Evolutionary conservation across 1,284 basidiomycete genomes (phyloP), one percentile per base, ranked within the genome.

Genomic region (Golubevia sp.): DNA sequence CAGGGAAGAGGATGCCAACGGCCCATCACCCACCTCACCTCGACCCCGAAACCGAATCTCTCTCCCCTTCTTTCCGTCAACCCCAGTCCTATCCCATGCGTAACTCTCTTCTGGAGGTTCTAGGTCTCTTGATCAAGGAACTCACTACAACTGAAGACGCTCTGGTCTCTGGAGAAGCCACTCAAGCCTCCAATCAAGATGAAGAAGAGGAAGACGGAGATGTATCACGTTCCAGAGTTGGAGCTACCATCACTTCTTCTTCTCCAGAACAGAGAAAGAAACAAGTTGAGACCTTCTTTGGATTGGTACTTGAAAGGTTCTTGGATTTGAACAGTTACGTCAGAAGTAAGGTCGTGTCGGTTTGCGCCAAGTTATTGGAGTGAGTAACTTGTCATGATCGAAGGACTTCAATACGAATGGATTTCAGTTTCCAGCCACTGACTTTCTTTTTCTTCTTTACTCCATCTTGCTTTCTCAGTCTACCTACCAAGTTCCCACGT

Each of bases 1-100:
- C 38, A 44, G 18, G 38, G 18, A 44, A 44, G 18, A 44, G 18
- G 38, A 44, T 18, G 38, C 38, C 13, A 44, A n/a, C n/a, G n/a
- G n/a, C n/a, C n/a, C 48, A 24, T 23, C 51, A 49, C 54, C 55
- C 58, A 20, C 55, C 24, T 68, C 44, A 63, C 62, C 23, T 48
- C n/a, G n/a, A n/a, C n/a, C n/a, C n/a, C n/a, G n/a, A n/a, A n/a
- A n/a, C n/a, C n/a, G n/a, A n/a, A n/a, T n/a, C n/a, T n/a, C n/a
- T n/a, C n/a, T n/a, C n/a, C n/a, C n/a, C n/a, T n/a, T n/a, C n/a
- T n/a, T n/a, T n/a, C n/a, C n/a, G n/a, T 38, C 23, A 8, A 66
- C 94, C 15, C n/a, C 53, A 63, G 92, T 91, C 93, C 0, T 97
- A 98, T 77, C 93, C 94, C 0, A 96, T 99, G 90, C 92, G 97